Percentiles rank a stretch among this genome's conserved stretches.
phyloP scores from a whole-genome alignment of 345 rosid species.

The Melaleuca alternifolia region DNA sequence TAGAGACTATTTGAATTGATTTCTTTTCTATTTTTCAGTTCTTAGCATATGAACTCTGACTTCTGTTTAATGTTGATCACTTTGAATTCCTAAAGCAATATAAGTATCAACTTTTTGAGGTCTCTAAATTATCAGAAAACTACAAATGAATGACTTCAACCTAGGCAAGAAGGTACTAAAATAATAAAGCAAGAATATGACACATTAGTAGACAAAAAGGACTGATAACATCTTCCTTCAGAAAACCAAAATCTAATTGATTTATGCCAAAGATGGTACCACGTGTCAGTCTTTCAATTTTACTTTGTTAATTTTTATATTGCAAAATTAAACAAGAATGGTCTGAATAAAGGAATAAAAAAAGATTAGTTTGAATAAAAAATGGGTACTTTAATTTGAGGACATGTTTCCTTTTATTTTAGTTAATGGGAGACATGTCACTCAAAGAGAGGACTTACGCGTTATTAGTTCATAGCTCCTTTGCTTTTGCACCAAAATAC shows the following conservation, averaged over 20 bases:
- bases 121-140: background rate
- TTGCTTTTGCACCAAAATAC: background rate
- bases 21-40: too few species aligned
- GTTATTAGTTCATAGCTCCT: background rate
- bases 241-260: background rate
- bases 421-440: background rate
- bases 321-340: background rate
- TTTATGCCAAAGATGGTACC: background rate
- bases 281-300: background rate
- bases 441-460: background rate
- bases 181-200: background rate
- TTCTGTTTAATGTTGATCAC: too few species aligned
- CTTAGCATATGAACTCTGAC: background rate
- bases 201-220: background rate
- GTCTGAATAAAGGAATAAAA: background rate
- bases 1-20: too few species aligned
- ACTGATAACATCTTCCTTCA: background rate
- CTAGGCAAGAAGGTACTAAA: too few species aligned
- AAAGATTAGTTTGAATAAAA: background rate
- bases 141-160: too few species aligned
- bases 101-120: background rate
- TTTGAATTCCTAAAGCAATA: background rate
- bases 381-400: background rate
- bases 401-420: background rate
- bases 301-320: background rate